phyloP scores from a whole-genome alignment of 345 rosid species.

The Sonneratia caseolaris region DNA sequence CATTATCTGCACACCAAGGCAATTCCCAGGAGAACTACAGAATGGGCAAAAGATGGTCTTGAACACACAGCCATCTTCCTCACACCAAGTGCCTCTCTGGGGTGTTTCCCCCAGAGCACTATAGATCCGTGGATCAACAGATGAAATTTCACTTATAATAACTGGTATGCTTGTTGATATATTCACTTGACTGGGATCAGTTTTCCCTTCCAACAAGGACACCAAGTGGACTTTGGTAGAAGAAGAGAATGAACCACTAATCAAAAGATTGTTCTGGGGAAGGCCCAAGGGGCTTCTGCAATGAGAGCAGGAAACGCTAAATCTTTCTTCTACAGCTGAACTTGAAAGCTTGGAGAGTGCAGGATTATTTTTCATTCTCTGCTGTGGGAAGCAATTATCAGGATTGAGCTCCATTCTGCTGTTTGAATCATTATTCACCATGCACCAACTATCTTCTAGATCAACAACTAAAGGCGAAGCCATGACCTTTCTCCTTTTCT shows the following conservation, averaged over 20 bases:
- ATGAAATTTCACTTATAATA: conserved; percentile 43
- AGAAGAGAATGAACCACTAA: conserved; percentile 38
- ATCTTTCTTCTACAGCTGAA: conserved; percentile 32
- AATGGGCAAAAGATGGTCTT: conserved; percentile 65
- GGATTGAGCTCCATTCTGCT: conserved; percentile 45
- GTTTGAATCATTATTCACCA: conserved; percentile 18
- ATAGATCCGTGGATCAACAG: conserved; percentile 45
- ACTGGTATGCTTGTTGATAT: conserved; percentile 36
- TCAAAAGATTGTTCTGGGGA: conserved; percentile 44
- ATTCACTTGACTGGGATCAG: conserved; percentile 19
- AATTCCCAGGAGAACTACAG: conserved; percentile 45
- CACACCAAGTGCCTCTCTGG: conserved; percentile 54
- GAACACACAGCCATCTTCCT: conserved; percentile 92
- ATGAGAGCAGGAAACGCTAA: conserved; percentile 47
- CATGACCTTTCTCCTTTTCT: conserved; percentile 45
- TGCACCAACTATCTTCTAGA: conserved; percentile 16
- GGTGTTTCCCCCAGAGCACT: conserved; percentile 21
- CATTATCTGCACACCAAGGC: conserved; percentile 72
- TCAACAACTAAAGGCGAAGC: conserved; percentile 27
- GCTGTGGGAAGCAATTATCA: conserved; percentile 10
- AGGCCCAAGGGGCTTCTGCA: conserved; percentile 59
- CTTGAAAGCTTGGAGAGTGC: conserved; percentile 15
- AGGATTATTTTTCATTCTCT: conserved; percentile 8
- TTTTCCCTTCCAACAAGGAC: conserved; percentile 37
- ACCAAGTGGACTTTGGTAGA: conserved; percentile 53